Percentiles rank a stretch among this genome's conserved stretches.
phyloP scores from a whole-genome alignment of 2,329 filamentous ascomycete genomes.

The Hypoxylon sp. region DNA sequence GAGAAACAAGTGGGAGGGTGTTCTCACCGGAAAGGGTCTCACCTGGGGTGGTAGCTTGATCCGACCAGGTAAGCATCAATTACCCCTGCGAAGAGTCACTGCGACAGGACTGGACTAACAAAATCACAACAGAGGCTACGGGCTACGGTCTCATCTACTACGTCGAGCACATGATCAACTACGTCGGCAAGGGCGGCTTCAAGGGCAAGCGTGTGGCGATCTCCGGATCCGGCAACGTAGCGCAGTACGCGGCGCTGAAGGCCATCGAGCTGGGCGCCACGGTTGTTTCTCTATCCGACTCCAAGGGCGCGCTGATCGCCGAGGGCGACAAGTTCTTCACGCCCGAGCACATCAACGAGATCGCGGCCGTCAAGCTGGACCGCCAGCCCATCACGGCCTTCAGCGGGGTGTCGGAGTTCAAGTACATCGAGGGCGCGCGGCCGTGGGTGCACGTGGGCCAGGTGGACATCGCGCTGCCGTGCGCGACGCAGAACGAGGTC shows the following conservation, averaged over 20 bases:
- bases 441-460: slow-evolving; percentile 91
- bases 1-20: slow-evolving; percentile 92
- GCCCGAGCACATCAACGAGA: slow-evolving; percentile 78
- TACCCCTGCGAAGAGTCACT: background rate
- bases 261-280: slow-evolving; percentile 93
- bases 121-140: slow-evolving; percentile 76
- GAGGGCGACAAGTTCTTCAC: slow-evolving; percentile 76
- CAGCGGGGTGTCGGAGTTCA: slow-evolving; percentile 69
- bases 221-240: slow-evolving; percentile 97
- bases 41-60: slow-evolving; percentile 94
- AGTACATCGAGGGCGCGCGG: slow-evolving; percentile 85
- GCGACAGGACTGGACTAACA: slow-evolving; percentile 1
- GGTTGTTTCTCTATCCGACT: slow-evolving; percentile 93
- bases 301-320: slow-evolving; percentile 83
- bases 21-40: slow-evolving; percentile 94
- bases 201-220: slow-evolving; percentile 92
- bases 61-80: slow-evolving; percentile 66
- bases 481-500: slow-evolving; percentile 97
- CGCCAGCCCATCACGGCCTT: slow-evolving; percentile 83
- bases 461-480: slow-evolving; percentile 91
- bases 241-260: slow-evolving; percentile 96
- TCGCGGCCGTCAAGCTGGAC: slow-evolving; percentile 86
- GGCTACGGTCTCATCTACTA: slow-evolving; percentile 98
- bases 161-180: slow-evolving; percentile 92
- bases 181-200: slow-evolving; percentile 87